Base-by-base conservation (phyloP, 2,329 filamentous ascomycete species). In the Ophiostoma sp. region DNA sequence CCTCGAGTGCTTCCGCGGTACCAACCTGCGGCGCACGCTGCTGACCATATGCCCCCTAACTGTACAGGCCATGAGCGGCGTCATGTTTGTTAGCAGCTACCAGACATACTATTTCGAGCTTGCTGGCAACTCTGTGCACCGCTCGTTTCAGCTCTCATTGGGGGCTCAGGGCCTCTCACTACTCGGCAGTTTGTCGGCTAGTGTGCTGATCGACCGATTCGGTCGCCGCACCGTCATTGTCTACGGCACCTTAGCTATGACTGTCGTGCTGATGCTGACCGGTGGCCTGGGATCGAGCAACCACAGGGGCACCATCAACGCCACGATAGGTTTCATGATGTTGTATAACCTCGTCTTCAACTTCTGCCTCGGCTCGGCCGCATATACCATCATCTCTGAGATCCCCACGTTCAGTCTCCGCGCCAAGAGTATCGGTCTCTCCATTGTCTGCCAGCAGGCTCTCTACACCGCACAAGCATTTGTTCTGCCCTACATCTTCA, bases 51-150 rank as follows among this genome's bases (percentile, higher is more conserved):
- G 87, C 75, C 85, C 87, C 8, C 89, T 87, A 79, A 82, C 84
- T 2, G 87, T 87, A 2, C 87, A 90, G 73, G 87, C 87, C 38
- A 77, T 89, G 1, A 85, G 83, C 66, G 87, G 87, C 38, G 86
- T 87, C 71, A 27, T 27, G 36, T 85, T 87, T 12, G 83, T 89
- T 70, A 86, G 87, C 65, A 84, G 84, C 68, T 90, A 88, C 71
- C 86, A 84, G 0, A 88, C 85, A 1, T 87, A 87, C 73, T 62
- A 62, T 27, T 38, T 62, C 55, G 83, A 0, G 69, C 73, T 81
- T 2, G 79, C 80, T 9, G 79, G 79, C 8, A 80, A 77, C 70
- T 75, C 74, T 58, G 77, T 76, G 0, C 66, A 70, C 2, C 77
- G 1, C 74, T 80, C 16, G 55, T 77, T 4, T 12, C 9, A 40